These are phyloP conservation scores for Blumeria graminis DNA, from an alignment of 2,329 filamentous ascomycete species.

Conservation along the genomic window DNA sequence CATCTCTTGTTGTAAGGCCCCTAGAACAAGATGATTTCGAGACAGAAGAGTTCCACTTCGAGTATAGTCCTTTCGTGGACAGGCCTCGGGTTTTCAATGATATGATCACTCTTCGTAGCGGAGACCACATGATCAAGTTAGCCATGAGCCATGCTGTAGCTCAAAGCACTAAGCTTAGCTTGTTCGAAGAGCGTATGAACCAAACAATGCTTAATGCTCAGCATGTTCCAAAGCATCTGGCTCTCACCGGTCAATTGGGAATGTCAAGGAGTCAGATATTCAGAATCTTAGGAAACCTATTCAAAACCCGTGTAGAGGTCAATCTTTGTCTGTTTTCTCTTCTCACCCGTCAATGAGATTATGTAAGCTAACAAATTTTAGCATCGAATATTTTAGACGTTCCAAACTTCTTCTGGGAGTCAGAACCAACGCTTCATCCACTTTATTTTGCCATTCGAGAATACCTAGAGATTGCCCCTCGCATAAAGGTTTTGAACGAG, in stretches of 20 bases:
- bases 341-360: neutral
- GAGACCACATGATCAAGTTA: constrained; percentile 97
- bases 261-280: constrained; percentile 86
- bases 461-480: constrained; percentile 90
- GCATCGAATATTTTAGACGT: constrained; percentile 90
- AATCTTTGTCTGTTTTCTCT: constrained; percentile 56
- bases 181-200: constrained; percentile 91
- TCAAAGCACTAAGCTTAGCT: constrained; percentile 86
- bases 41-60: constrained; percentile 95
- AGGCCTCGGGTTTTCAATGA: constrained; percentile 91
- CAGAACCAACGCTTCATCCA: constrained; percentile 80
- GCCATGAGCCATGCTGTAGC: constrained; percentile 94
- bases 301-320: constrained; percentile 86
- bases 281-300: constrained; percentile 69
- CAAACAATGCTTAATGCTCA: constrained; percentile 84
- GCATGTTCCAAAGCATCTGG: constrained; percentile 70
- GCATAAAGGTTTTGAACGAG: constrained; percentile 92
- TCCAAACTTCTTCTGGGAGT: constrained; percentile 96
- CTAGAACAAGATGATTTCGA: constrained; percentile 80
- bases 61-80: constrained; percentile 71
- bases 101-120: constrained; percentile 89
- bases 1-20: constrained; percentile 52
- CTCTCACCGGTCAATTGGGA: constrained; percentile 69
- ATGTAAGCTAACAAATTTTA: constrained; percentile 17
- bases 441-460: constrained; percentile 87